Conservation (phyloP, 495 filamentous ascomycete genomes). For the Aspergillus homomorphus region DNA sequence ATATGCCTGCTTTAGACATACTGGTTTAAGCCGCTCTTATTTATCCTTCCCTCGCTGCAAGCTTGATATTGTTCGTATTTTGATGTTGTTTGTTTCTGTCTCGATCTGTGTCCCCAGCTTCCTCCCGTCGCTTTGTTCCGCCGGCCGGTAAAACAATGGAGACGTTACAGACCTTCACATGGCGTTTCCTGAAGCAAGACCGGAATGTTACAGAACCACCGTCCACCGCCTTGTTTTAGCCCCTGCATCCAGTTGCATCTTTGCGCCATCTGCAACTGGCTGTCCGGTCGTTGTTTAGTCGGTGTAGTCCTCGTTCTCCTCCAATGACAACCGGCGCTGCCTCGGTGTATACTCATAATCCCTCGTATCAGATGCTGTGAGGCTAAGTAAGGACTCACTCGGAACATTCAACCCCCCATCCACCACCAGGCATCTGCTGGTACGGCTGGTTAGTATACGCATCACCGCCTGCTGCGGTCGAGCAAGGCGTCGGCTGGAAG, state of each 20-base stretch:
- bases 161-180: constrained; percentile 8
- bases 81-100: background rate
- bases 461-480: background rate
- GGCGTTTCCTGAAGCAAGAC: constrained; percentile 1
- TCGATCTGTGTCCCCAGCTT: background rate
- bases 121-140: background rate
- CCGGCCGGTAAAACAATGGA: background rate
- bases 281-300: background rate
- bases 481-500: background rate
- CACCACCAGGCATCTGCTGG: background rate
- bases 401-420: background rate
- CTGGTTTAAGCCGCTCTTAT: background rate
- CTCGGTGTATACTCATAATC: background rate
- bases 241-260: constrained; percentile 3
- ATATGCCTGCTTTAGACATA: too few species aligned
- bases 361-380: background rate
- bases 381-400: background rate
- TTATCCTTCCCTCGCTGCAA: background rate
- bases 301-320: background rate
- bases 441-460: background rate
- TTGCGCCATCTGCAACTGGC: background rate
- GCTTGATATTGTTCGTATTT: too few species aligned
- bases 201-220: background rate
- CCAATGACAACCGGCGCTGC: background rate
- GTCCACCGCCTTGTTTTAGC: constrained; percentile 6